Conservation (phyloP, 371 early-diverging fungal species). For the Coemansia sp. region DNA sequence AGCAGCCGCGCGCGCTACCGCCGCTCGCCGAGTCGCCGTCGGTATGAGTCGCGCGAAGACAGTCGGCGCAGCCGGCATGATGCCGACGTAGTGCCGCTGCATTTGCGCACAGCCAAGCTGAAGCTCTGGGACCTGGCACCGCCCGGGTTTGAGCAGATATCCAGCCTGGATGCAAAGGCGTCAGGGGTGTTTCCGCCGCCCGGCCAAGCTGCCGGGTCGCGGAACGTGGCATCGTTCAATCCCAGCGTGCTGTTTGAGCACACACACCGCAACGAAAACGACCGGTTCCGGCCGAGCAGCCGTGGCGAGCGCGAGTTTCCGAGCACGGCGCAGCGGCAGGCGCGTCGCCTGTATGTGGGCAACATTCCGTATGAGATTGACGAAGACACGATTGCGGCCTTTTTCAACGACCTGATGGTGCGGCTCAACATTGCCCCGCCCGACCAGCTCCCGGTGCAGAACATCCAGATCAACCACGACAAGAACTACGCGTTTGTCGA, state of each 20-base stretch:
- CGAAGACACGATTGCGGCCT: conserved; percentile 75
- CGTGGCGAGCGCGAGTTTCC: conserved; percentile 53
- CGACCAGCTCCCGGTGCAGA: conserved; percentile 66
- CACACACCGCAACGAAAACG: conserved; percentile 51
- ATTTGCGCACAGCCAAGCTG: conserved; percentile 75
- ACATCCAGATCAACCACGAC: conserved; percentile 86
- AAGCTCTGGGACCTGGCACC: conserved; percentile 94
- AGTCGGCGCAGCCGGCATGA: conserved; percentile 38
- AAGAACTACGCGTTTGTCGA: conserved; percentile 95
- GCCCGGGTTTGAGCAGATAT: conserved; percentile 86
- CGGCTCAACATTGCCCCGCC: conserved; percentile 64
- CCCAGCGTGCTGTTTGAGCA: conserved; percentile 54
- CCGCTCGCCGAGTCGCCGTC: conserved; percentile 33
- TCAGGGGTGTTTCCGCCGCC: conserved; percentile 92
- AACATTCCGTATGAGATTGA: conserved; percentile 82
- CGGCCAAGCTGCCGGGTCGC: conserved; percentile 73
- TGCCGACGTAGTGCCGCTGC: conserved; percentile 66
- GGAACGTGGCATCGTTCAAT: conserved; percentile 61
- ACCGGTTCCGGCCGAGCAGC: conserved; percentile 52
- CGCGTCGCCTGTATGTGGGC: conserved; percentile 87
- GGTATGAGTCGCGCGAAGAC: conserved; percentile 24
- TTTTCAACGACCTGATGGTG: conserved; percentile 85
- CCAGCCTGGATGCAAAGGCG: conserved; percentile 86
- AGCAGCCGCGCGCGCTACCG: conserved; percentile 20
- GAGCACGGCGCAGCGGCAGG: conserved; percentile 63